A percentile compares a stretch with the other conserved stretches of the same genome.
phyloP scores from a whole-genome alignment of 1,284 basidiomycete species.

The Rhodofomes roseus region DNA sequence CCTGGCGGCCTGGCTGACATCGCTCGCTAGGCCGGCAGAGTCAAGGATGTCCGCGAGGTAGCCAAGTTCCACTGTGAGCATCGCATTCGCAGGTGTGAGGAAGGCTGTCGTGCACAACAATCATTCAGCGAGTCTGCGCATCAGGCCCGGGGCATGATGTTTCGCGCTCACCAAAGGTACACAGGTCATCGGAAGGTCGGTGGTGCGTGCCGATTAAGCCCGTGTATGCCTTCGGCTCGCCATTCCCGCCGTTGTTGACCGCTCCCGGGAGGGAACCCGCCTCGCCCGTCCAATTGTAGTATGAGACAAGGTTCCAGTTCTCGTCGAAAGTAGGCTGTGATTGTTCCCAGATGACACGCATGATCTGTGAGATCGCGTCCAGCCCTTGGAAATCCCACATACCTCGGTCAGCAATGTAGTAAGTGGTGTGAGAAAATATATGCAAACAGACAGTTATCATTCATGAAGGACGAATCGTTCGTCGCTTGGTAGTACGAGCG shows the following conservation, averaged over 20 bases:
- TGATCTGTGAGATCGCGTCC: slow-evolving; percentile 66
- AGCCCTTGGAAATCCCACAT: slow-evolving; percentile 46
- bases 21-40: slow-evolving; percentile 39
- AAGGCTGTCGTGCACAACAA: slow-evolving; percentile 44
- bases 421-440: not conserved
- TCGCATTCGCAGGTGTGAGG: slow-evolving; percentile 74
- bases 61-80: slow-evolving; percentile 69
- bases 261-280: slow-evolving; percentile 57
- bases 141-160: not conserved
- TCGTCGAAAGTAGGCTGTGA: slow-evolving; percentile 68
- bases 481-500: slow-evolving; percentile 68
- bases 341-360: slow-evolving; percentile 73
- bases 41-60: slow-evolving; percentile 62
- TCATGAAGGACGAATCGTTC: slow-evolving; percentile 67
- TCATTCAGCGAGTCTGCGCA: not conserved
- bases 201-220: slow-evolving; percentile 69
- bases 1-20: slow-evolving; percentile 52
- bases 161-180: slow-evolving; percentile 50
- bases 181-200: slow-evolving; percentile 72
- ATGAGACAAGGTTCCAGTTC: slow-evolving; percentile 68
- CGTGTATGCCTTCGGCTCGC: slow-evolving; percentile 64
- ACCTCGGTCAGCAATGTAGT: not conserved
- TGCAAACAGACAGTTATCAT: slow-evolving; percentile 51
- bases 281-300: slow-evolving; percentile 77
- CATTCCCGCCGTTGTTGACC: slow-evolving; percentile 64